Conservation (phyloP, 1,284 basidiomycete genomes). For the Ganoderma sinense region DNA sequence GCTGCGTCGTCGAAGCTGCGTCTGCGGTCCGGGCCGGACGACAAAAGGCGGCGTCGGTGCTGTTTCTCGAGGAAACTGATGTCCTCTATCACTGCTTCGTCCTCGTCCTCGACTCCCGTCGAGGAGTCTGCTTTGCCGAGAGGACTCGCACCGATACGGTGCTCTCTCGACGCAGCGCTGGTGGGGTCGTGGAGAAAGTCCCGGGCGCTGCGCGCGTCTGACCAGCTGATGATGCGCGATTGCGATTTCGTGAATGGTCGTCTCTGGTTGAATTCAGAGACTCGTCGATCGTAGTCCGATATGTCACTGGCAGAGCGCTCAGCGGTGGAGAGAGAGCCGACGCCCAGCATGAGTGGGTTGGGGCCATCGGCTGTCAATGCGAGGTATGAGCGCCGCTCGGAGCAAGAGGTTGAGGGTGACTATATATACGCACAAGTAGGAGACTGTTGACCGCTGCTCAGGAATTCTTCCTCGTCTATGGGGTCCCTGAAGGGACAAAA, state of each 20-base stretch:
- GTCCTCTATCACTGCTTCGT: conserved; percentile 23
- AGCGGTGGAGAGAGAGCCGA: conserved; percentile 40
- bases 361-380: conserved; percentile 44
- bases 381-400: conserved; percentile 7
- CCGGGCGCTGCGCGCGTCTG: conserved; percentile 56
- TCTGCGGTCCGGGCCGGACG: conserved; percentile 44
- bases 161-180: conserved; percentile 12
- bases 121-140: conserved; percentile 20
- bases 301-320: conserved; percentile 53
- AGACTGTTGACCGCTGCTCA: conserved; percentile 78
- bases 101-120: conserved; percentile 23
- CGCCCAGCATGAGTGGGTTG: conserved; percentile 51
- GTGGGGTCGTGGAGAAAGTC: conserved; percentile 36
- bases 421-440: conserved; percentile 59
- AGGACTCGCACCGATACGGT: conserved; percentile 20
- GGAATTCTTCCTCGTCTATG: conserved; percentile 65
- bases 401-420: conserved; percentile 1
- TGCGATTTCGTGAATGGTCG: conserved; percentile 44
- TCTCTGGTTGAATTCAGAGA: conserved; percentile 55
- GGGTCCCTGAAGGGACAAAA: conserved; percentile 39
- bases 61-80: conserved; percentile 24
- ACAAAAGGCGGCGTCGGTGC: conserved; percentile 21
- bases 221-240: conserved; percentile 58
- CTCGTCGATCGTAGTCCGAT: conserved; percentile 52
- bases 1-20: conserved; percentile 69